Evolutionary conservation across 495 filamentous ascomycete genomes (phyloP), one percentile per base, ranked within the genome.

Genomic region (Corynascus novoguineensis): DNA sequence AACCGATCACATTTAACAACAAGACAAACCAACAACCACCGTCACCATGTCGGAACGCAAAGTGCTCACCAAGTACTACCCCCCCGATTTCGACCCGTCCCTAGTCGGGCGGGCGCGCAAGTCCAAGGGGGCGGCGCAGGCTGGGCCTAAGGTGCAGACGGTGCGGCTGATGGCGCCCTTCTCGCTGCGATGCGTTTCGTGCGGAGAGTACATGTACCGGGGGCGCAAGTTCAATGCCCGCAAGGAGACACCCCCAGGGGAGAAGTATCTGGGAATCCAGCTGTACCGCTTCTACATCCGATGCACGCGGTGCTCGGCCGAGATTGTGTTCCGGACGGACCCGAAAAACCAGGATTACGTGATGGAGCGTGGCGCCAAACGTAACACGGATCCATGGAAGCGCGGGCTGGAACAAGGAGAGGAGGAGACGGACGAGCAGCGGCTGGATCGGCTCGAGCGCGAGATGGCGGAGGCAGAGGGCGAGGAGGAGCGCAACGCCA

Each of bases 111-210:
- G 83, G 5, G 80, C 83, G 17, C 75, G 73, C 12, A 77, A 75
- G 4, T 83, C 85, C 28, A 93, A 92, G 64, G 77, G 82, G 1
- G 22, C 81, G 32, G 32, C 54, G 14, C 22, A 38, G 14, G 25
- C 24, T 9, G 89, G 89, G 5, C 88, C 88, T 5, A 92, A 92
- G 60, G 81, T 89, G 19, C 88, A 92, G 65, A 89, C 86, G 5
- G 90, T 97, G 45, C 88, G 95, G n/a, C 77, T 99, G 19, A 97
- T 97, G 89, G 91, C 93, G 0, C 95, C 95, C 57, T 99, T 97
- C 49, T 72, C 84, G 25, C 95, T 99, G 88, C 89, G 88, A 72
- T 97, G 95, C 70, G 85, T 81, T 17, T 76, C 83, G 50, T 97
- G 92, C 71, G 92, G 90, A 67, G 92, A 97, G 76, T 97, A 89